A percentile compares a stretch with the other conserved stretches of the same genome.
Evolutionary conservation across 2,329 filamentous ascomycete species (phyloP).

Genomic region (Fusarium nodosum): DNA sequence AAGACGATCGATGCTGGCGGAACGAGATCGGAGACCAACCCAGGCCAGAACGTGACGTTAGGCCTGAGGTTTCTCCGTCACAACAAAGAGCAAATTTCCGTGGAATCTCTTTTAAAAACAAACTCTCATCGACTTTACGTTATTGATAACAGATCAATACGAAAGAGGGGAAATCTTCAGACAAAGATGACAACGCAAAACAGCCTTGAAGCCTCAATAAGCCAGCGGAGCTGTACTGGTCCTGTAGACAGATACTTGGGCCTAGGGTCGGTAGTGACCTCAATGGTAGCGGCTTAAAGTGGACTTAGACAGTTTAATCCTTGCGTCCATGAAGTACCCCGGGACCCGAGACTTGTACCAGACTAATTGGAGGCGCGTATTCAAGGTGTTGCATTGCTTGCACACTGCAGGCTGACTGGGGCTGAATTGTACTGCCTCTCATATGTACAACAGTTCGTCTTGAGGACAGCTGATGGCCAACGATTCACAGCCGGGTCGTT

Average conservation of each 20-base stretch:
- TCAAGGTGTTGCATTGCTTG: constrained; percentile 2
- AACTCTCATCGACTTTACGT: background rate
- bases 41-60: constrained; percentile 1
- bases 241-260: constrained; percentile 17
- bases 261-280: constrained; percentile 32
- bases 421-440: constrained; percentile 14
- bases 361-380: background rate
- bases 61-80: constrained; percentile 24
- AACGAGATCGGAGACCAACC: constrained; percentile 39
- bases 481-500: constrained; percentile 22
- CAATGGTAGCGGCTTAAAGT: constrained; percentile 42
- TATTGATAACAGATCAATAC: constrained; percentile 1
- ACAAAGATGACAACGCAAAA: constrained; percentile 19
- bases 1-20: constrained; percentile 43
- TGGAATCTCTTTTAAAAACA: background rate
- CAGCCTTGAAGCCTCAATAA: constrained; percentile 23
- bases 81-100: background rate
- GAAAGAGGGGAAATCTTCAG: constrained; percentile 29
- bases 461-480: constrained; percentile 3
- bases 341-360: constrained; percentile 24
- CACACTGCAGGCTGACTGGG: constrained; percentile 16
- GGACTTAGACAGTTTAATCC: constrained; percentile 28
- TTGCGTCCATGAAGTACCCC: constrained; percentile 35
- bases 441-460: constrained; percentile 13
- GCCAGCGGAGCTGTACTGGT: constrained; percentile 14